These are phyloP conservation scores for Aspergillus pseudoviridinutans DNA, from an alignment of 2,329 filamentous ascomycete species.

Conservation along the genomic window DNA sequence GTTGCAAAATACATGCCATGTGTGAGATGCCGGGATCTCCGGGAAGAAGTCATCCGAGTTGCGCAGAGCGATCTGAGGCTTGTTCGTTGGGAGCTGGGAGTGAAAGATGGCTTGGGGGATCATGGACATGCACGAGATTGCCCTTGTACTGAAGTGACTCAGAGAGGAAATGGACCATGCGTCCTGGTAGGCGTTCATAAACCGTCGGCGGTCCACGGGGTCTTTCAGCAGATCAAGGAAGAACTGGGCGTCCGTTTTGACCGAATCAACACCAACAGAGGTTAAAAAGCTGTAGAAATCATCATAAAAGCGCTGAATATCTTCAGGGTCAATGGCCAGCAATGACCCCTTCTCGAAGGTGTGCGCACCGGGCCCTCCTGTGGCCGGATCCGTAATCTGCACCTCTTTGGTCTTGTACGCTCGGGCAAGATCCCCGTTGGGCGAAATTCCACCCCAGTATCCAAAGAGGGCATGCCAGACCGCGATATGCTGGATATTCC, in stretches of 20 bases:
- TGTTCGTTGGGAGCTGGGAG: slow-evolving; percentile 72
- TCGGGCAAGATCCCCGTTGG: slow-evolving; percentile 67
- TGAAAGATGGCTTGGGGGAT: slow-evolving; percentile 82
- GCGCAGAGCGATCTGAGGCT: slow-evolving; percentile 68
- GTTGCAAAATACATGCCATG: slow-evolving; percentile 95
- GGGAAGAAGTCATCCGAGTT: slow-evolving; percentile 94
- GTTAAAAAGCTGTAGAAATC: slow-evolving; percentile 87
- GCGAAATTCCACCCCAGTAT: slow-evolving; percentile 88
- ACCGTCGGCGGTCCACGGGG: slow-evolving; percentile 64
- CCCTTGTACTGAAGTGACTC: slow-evolving; percentile 70
- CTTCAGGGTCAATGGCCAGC: slow-evolving; percentile 68
- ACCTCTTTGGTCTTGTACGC: slow-evolving; percentile 70
- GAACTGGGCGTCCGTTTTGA: slow-evolving; percentile 93
- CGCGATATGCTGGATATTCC: slow-evolving; percentile 74
- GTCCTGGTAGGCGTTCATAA: slow-evolving; percentile 75
- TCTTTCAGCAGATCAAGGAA: slow-evolving; percentile 72
- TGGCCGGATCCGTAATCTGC: slow-evolving; percentile 51
- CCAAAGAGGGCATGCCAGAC: slow-evolving; percentile 90
- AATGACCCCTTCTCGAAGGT: slow-evolving; percentile 51
- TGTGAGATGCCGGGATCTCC: slow-evolving; percentile 70
- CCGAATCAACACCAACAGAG: slow-evolving; percentile 70
- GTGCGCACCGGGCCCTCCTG: slow-evolving; percentile 41
- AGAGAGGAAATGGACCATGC: slow-evolving; percentile 78
- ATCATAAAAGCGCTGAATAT: slow-evolving; percentile 73
- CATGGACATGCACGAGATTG: slow-evolving; percentile 94